Evolutionary conservation across 208 protist species (phyloP), one percentile per base, ranked within the genome.

Genomic region (Lotmaria passim): DNA sequence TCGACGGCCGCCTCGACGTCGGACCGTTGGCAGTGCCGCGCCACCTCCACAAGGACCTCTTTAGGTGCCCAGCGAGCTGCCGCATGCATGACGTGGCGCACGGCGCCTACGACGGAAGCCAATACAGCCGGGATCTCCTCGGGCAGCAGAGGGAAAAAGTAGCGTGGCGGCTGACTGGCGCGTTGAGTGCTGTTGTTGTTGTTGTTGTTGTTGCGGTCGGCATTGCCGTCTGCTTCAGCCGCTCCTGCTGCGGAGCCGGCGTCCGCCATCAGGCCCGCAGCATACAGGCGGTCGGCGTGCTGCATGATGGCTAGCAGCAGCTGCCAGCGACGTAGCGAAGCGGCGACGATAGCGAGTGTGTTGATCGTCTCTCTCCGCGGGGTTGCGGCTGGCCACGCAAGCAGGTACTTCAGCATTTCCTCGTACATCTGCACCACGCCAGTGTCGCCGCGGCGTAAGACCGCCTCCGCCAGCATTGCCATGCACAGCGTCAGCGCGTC

Each of bases 41-140:
- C 78, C 28, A 93, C 55, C 36, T 77, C 69, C 11, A 93, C 48
- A 43, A 93, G 48, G 23, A 85, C 64, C 17, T 90, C 86, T 56
- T 78, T 78, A 0, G 84, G 69, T 0, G 83, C 90, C 51, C 34
- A 69, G 19, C 69, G 67, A 7, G 87, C 85, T 17, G 65, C 83
- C 8, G 70, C 67, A 50, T 95, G 90, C 75, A 93, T 87, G 26
- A 90, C 79, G 72, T 95, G 85, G 28, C 85, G 82, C 33, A 77
- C 62, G 33, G 61, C 44, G 3, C 87, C 85, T 30, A 95, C 64
- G 31, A 83, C 50, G 30, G 64, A 61, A 11, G 55, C 58, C 58
- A 95, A 62, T 12, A 90, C 65, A 3, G 65, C 74, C 10, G 87
- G 87, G 11, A 95, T 58, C 41, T 91, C 87, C 36, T 78, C 75